A percentile compares a stretch with the other conserved stretches of the same genome.
Evolutionary conservation across 768 basidiomycete species (phyloP).

Genomic region (Xerocomellus chrysenteron): DNA sequence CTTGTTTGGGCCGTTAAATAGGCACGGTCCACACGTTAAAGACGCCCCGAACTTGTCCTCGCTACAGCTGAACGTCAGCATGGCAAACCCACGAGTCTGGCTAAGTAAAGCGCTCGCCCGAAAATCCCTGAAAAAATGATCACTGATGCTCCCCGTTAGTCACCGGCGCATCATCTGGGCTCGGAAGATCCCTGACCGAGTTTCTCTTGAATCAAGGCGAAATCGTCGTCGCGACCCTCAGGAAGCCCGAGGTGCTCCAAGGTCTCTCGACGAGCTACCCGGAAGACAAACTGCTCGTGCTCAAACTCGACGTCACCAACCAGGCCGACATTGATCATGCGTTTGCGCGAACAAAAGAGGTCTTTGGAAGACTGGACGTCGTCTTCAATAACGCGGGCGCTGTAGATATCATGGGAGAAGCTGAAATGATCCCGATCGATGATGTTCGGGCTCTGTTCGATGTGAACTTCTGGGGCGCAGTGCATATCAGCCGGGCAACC

Average conservation of each 20-base stretch:
- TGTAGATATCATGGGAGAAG: slow-evolving; percentile 17
- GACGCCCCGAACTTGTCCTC: neutral
- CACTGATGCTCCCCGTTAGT: slow-evolving; percentile 23
- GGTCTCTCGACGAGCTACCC: slow-evolving; percentile 1
- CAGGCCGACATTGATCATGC: slow-evolving; percentile 8
- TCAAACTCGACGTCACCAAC: slow-evolving; percentile 15
- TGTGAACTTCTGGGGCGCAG: slow-evolving; percentile 29
- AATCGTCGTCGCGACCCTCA: slow-evolving; percentile 43
- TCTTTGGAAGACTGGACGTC: slow-evolving; percentile 16
- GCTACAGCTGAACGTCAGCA: neutral
- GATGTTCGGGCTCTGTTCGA: slow-evolving; percentile 23
- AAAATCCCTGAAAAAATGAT: neutral
- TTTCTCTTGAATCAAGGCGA: slow-evolving; percentile 35
- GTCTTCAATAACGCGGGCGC: slow-evolving; percentile 23
- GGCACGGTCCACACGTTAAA: neutral
- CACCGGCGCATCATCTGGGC: slow-evolving; percentile 41
- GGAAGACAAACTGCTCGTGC: slow-evolving; percentile 11
- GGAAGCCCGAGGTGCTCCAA: slow-evolving; percentile 33
- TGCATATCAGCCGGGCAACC: slow-evolving; percentile 27
- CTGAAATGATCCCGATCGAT: slow-evolving; percentile 20
- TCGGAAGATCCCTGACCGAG: slow-evolving; percentile 36
- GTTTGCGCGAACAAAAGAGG: slow-evolving; percentile 7
- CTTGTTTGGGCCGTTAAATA: neutral
- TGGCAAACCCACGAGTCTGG: slow-evolving; percentile 11
- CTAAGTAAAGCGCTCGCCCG: neutral